phyloP scores from a whole-genome alignment of 2,329 filamentous ascomycete genomes.

The Lecanicillium sp. region DNA sequence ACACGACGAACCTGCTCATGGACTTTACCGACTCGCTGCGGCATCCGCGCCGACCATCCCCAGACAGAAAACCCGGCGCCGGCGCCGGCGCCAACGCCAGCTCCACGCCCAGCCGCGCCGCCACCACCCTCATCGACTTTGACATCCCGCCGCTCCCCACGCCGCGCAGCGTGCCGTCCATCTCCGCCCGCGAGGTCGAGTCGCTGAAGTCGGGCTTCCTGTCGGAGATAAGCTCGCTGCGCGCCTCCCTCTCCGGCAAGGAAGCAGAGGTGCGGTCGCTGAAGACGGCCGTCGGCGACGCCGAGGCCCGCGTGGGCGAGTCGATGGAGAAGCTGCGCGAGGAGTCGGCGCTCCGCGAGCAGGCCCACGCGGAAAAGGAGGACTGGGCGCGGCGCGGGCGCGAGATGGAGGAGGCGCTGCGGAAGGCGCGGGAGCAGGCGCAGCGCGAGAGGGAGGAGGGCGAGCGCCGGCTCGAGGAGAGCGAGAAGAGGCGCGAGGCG shows the following conservation, averaged over 20 bases:
- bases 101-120: constrained; percentile 45
- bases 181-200: constrained; percentile 89
- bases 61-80: constrained; percentile 34
- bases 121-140: constrained; percentile 64
- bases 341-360: constrained; percentile 63
- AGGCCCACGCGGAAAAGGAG: constrained; percentile 67
- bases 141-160: constrained; percentile 93
- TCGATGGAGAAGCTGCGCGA: constrained; percentile 79
- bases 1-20: constrained; percentile 72
- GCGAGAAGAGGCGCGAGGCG: constrained; percentile 66
- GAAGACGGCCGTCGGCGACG: constrained; percentile 81
- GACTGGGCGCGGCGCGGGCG: constrained; percentile 79
- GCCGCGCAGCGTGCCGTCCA: constrained; percentile 81
- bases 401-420: constrained; percentile 79
- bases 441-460: constrained; percentile 80
- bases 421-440: constrained; percentile 70
- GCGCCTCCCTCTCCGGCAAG: constrained; percentile 83
- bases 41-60: constrained; percentile 44
- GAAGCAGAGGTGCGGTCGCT: constrained; percentile 86
- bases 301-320: constrained; percentile 85
- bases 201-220: constrained; percentile 85
- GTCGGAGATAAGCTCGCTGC: constrained; percentile 90
- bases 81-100: constrained; percentile 23
- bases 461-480: constrained; percentile 67
- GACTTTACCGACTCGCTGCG: constrained; percentile 78